A percentile compares a stretch with the other conserved stretches of the same genome.
Conservation (phyloP, 768 basidiomycete genomes). For the Rhodosporidiobolus odoratus region DNA sequence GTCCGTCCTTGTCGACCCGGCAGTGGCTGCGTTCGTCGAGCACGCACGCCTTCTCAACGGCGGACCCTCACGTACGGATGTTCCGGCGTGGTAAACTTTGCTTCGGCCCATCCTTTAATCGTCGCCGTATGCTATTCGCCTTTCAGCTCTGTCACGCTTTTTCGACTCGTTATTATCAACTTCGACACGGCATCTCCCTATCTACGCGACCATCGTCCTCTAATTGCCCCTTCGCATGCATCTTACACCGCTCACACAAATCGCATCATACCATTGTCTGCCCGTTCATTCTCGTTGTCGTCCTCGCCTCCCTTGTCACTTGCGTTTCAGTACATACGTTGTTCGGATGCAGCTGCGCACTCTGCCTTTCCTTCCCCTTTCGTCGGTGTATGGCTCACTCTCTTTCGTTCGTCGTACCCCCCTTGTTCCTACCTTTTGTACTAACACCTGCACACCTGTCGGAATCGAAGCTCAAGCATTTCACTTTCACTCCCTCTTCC, state of each 20-base stretch:
- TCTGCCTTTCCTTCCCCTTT: neutral
- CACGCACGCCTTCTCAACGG: neutral
- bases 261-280: neutral
- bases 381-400: neutral
- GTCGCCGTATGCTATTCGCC: neutral
- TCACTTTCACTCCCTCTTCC: no score
- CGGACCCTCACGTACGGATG: no score
- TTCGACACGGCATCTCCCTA: neutral
- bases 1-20: slow-evolving; percentile 11
- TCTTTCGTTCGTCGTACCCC: neutral
- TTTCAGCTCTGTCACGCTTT: no score
- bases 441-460: no score
- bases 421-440: neutral
- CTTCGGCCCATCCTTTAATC: neutral
- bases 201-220: neutral
- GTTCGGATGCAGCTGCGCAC: neutral
- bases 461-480: no score
- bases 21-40: neutral
- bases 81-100: no score
- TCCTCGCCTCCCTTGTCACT: neutral
- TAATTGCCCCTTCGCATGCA: slow-evolving; percentile 6
- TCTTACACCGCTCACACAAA: slow-evolving; percentile 1
- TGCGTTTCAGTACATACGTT: neutral
- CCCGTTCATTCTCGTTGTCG: neutral
- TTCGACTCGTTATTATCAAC: neutral